Conservation (phyloP, 306 rosid species). For the Corylus avellana region DNA sequence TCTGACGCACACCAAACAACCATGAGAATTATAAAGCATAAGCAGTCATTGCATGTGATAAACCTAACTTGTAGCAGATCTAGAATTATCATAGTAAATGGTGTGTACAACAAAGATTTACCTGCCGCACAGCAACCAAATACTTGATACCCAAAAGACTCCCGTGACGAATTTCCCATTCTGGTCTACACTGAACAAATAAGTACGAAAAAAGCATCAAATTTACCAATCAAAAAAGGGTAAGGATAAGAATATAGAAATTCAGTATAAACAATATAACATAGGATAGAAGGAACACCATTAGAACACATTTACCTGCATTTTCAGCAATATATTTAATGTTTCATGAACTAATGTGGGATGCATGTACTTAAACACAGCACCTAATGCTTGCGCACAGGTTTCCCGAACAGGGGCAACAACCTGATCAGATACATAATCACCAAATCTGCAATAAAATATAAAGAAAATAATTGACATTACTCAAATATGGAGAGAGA, state of each 20-base stretch:
- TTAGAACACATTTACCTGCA: conserved; percentile 79
- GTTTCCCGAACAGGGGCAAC: conserved; percentile 99
- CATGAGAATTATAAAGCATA: neutral
- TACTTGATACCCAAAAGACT: conserved; percentile 94
- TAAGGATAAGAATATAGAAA: conserved; percentile 8
- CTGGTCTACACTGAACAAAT: conserved; percentile 94
- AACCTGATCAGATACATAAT: conserved; percentile 98
- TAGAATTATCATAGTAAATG: too few relatives aligned
- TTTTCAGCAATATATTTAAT: conserved; percentile 81
- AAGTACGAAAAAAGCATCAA: conserved; percentile 47
- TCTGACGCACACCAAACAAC: neutral
- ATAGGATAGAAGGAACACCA: conserved; percentile 21
- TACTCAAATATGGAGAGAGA: conserved; percentile 9
- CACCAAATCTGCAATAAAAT: conserved; percentile 83
- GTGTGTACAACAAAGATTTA: conserved; percentile 30
- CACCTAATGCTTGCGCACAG: conserved; percentile 97
- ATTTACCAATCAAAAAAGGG: conserved; percentile 29
- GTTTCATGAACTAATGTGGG: conserved; percentile 79
- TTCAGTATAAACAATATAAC: conserved; percentile 21
- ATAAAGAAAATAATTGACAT: conserved; percentile 25
- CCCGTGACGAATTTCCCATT: conserved; percentile 99
- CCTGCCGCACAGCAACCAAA: conserved; percentile 95
- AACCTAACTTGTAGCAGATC: too few relatives aligned
- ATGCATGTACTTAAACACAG: conserved; percentile 92
- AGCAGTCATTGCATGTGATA: neutral